Evolutionary conservation across 805 yeast species (phyloP), one percentile per base, ranked within the genome.

Genomic region (Lachancea waltii): DNA sequence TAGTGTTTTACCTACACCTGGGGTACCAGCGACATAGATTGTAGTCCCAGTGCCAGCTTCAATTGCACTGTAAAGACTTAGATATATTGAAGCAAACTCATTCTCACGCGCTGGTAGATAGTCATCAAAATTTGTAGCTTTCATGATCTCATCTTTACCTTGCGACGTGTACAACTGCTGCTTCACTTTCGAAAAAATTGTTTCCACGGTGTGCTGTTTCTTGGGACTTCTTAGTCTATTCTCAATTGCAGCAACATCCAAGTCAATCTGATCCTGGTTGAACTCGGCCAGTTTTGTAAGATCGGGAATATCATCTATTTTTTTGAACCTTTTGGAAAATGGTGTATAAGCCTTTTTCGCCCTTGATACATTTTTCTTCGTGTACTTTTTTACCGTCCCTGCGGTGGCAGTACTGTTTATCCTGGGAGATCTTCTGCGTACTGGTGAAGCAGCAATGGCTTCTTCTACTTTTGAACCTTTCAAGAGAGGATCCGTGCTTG

Each of bases 1-100:
- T 3, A 95, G 92, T 0, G 98, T 90, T 56, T 92, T 92, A 9
- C 98, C 98, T 2, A 94, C 90, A 7, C 99, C 99, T 0, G 99
- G 98, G 0, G 96, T 86, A 3, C 99, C 99, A 60, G 95, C 85
- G 8, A 92, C 78, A 55, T 89, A 92, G 5, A 92, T 62, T 47
- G 95, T 85, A 6, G 89, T 73, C 0, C 97, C 97, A 1, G 81
- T 72, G 29, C 75, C 73, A 11, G 80, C 72, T 33, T 69, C 69
- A 23, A 90, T 74, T 0, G 95, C 83, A 31, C 77, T 69, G 49
- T 86, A 87, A 3, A 92, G 57, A 29, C 77, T 75, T 30, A 74
- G 54, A 56, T 79, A 85, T 4, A 92, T 65, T 39, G 78, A 73
- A 7, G 79, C 73, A 54, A 81, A 87, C 56, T 92, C 95, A 15